phyloP scores from a whole-genome alignment of 306 rosid species.

The Mucuna pruriens region DNA sequence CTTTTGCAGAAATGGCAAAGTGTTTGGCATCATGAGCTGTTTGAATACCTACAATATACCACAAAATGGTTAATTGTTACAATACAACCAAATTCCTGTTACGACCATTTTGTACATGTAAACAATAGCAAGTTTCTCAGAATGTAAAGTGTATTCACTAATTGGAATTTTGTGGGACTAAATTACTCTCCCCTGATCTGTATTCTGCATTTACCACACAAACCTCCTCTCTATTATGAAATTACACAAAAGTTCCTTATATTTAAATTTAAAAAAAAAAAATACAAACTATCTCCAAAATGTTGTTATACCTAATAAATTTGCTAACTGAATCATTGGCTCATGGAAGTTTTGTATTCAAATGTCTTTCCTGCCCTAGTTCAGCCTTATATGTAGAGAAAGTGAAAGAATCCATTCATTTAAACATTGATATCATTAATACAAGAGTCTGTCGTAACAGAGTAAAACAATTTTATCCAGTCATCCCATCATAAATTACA shows the following conservation, averaged over 20 bases:
- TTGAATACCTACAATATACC: constrained; percentile 71
- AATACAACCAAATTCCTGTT: constrained; percentile 1
- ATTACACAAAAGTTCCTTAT: background rate
- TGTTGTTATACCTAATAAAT: background rate
- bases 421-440: background rate
- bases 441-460: too few relatives aligned
- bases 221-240: background rate
- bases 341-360: background rate
- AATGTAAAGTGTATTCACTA: background rate
- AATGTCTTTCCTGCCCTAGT: background rate
- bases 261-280: background rate
- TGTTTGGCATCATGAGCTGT: constrained; percentile 90
- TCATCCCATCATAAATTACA: too few relatives aligned
- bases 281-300: background rate
- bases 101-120: background rate
- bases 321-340: background rate
- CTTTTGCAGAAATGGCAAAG: constrained; percentile 86
- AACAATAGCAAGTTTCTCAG: background rate
- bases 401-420: background rate
- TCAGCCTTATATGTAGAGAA: background rate
- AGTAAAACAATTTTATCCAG: too few relatives aligned
- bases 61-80: constrained; percentile 23
- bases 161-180: background rate
- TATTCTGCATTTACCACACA: background rate
- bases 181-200: background rate